These are phyloP conservation scores for Boletus reticuloceps DNA, from an alignment of 768 basidiomycete species.

Conservation along the genomic window DNA sequence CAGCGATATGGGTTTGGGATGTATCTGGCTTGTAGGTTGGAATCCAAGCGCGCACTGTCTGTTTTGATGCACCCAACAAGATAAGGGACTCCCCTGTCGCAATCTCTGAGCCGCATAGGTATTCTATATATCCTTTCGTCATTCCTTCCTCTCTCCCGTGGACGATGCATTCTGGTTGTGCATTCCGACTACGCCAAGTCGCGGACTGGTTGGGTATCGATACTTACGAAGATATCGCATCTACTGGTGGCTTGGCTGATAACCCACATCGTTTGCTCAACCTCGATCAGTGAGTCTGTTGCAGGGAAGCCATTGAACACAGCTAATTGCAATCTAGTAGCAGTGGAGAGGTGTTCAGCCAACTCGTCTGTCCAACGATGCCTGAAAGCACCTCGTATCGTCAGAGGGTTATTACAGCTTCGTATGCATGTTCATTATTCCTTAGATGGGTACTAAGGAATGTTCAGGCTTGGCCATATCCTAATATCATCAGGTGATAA, in stretches of 20 bases:
- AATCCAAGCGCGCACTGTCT: conserved; percentile 17
- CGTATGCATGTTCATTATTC: conserved; percentile 28
- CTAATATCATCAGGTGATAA: conserved; percentile 42
- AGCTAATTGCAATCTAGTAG: conserved; percentile 16
- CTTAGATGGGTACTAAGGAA: conserved; percentile 2
- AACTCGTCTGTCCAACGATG: conserved; percentile 7
- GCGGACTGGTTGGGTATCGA: conserved; percentile 53
- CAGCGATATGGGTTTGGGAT: conserved; percentile 5
- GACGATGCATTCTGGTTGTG: conserved; percentile 40
- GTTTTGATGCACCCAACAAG: conserved; percentile 31
- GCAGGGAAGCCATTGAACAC: background rate
- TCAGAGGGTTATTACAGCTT: conserved; percentile 35
- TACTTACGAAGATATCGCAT: conserved; percentile 33
- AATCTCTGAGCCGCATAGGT: conserved; percentile 37
- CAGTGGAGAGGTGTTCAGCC: conserved; percentile 12
- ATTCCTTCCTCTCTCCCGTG: conserved; percentile 48
- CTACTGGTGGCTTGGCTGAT: conserved; percentile 38
- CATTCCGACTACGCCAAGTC: conserved; percentile 62
- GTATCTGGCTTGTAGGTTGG: conserved; percentile 12
- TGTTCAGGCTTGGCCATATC: conserved; percentile 56
- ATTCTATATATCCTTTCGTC: conserved; percentile 69
- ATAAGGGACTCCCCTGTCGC: conserved; percentile 25
- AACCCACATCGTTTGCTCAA: conserved; percentile 35
- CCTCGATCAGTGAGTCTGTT: conserved; percentile 35
- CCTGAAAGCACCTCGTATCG: background rate